These are phyloP conservation scores for Bruguiera gymnorhiza DNA, from an alignment of 345 rosid genomes.

Conservation along the genomic window DNA sequence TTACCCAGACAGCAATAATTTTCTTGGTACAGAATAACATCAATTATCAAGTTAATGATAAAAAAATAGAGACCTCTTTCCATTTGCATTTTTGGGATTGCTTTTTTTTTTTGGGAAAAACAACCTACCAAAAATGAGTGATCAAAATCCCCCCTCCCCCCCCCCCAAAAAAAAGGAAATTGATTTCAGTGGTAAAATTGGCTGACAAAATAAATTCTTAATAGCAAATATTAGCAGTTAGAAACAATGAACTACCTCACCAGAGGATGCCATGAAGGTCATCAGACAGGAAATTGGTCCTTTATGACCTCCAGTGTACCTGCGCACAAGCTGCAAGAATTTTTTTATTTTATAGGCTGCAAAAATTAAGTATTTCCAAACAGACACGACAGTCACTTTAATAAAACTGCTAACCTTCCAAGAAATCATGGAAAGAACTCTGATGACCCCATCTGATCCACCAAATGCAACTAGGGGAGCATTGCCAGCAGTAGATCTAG, in stretches of 20 bases:
- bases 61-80: too few relatives aligned
- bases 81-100: too few relatives aligned
- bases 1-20: too few relatives aligned
- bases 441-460: conserved; percentile 93
- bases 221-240: background rate
- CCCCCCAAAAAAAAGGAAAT: background rate
- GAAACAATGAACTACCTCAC: conserved; percentile 58
- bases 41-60: too few relatives aligned
- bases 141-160: too few relatives aligned
- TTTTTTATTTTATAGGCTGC: background rate
- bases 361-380: conserved; percentile 16
- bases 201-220: background rate
- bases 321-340: conserved; percentile 75
- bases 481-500: conserved; percentile 76
- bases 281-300: conserved; percentile 92
- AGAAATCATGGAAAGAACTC: conserved; percentile 98
- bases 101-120: too few relatives aligned
- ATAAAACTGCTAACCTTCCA: conserved; percentile 74
- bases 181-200: background rate
- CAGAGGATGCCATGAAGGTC: conserved; percentile 97
- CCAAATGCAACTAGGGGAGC: conserved; percentile 99
- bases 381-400: conserved; percentile 12
- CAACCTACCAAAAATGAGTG: too few relatives aligned
- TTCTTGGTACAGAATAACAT: too few relatives aligned
- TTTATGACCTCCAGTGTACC: conserved; percentile 97